These are phyloP conservation scores for Ophiostoma himal-ulmi DNA, from an alignment of 2,329 filamentous ascomycete genomes.

Conservation along the genomic window DNA sequence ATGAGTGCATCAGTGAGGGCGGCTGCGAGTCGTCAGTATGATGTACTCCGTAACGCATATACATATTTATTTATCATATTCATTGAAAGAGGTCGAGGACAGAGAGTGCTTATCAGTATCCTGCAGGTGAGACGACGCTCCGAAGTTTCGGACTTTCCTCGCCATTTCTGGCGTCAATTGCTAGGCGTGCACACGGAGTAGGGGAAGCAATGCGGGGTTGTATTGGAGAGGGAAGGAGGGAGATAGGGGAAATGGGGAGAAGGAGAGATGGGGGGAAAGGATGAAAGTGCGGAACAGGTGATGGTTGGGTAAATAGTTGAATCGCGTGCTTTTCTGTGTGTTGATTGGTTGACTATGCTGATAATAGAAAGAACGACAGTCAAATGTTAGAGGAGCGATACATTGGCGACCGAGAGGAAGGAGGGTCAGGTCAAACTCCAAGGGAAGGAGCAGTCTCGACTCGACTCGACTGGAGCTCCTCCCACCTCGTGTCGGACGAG, in stretches of 20 bases:
- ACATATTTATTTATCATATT: too few species aligned
- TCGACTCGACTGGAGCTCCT: neutral
- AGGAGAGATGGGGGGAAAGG: neutral
- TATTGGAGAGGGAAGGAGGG: neutral
- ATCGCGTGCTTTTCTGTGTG: neutral
- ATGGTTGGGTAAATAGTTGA: neutral
- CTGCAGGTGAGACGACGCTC: neutral
- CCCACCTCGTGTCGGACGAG: neutral
- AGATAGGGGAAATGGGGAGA: neutral
- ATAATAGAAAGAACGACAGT: too few species aligned
- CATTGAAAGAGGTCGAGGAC: too few species aligned
- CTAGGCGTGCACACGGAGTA: neutral
- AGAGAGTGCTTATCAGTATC: too few species aligned
- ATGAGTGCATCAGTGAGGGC: too few species aligned
- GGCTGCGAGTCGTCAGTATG: too few species aligned
- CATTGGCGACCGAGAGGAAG: neutral
- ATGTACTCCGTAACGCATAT: too few species aligned
- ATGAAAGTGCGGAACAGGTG: neutral
- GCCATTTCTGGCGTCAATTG: neutral
- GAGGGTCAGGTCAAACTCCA: too few species aligned
- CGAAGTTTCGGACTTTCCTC: neutral
- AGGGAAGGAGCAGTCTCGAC: neutral
- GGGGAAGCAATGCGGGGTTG: neutral
- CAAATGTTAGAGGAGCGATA: neutral
- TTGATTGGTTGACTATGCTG: neutral